Evolutionary conservation across 2,329 filamentous ascomycete species (phyloP), one percentile per base, ranked within the genome.

Genomic region (Claviceps sp.): DNA sequence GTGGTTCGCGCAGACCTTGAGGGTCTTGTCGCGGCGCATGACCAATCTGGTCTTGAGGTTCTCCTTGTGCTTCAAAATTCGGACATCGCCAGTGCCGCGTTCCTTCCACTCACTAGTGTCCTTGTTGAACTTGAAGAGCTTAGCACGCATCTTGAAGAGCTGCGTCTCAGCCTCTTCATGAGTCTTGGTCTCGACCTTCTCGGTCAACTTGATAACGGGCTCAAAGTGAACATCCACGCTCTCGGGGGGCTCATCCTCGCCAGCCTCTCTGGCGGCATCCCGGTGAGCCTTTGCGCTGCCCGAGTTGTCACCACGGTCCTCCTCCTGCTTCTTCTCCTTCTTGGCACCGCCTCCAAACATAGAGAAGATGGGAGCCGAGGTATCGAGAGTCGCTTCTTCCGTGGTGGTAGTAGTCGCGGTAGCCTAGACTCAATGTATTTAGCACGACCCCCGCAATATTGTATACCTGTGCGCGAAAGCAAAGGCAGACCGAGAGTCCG

Each of bases 1-100:
- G 80, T 98, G 93, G 79, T 98, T 98, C 68, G 93, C 93, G 84
- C 93, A 98, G 73, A 98, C 93, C 81, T 98, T 98, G 75, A 97
- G 83, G 56, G 93, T 98, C 88, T 97, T 97, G 78, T 98, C 93
- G 69, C 93, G 82, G 70, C 93, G 87, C 93, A 98, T 98, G 62
- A 98, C 93, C 64, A 98, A 77, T 63, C 93, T 84, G 54, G 90
- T 95, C 85, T 97, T 97, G 73, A 86, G 83, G 70, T 95, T 96
- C 77, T 96, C 90, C 81, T 89, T 93, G 80, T 98, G 93, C 84
- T 96, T 97, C 68, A 98, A 78, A 71, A 98, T 80, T 66, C 91
- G 83, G 58, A 97, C 90, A 64, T 97, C 91, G 63, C 93, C 93
- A 59, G 93, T 97, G 59, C 93, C 93, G 67, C 93, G 86, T 82